phyloP scores from a whole-genome alignment of 169 alveolate species.

The Perkinsus olseni region DNA sequence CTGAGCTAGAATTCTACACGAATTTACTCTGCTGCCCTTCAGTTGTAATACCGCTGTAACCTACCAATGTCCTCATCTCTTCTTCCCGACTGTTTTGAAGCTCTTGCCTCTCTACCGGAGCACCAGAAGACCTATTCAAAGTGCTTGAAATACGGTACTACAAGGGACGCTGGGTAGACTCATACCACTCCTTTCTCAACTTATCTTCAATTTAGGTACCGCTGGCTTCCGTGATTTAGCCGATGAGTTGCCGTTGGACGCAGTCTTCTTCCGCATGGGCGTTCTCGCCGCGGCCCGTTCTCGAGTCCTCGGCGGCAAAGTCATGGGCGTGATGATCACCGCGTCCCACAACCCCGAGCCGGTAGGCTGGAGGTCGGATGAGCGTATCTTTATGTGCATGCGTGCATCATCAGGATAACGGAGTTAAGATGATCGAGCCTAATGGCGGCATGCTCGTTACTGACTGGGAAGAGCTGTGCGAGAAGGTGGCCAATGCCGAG shows the following conservation, averaged over 20 bases:
- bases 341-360: conserved; percentile 75
- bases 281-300: conserved; percentile 18
- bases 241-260: conserved; percentile 14
- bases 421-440: conserved; percentile 64
- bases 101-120: background rate
- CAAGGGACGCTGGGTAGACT: background rate
- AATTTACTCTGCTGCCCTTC: background rate
- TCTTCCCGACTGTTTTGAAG: background rate
- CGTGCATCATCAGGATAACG: conserved; percentile 55
- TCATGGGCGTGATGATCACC: conserved; percentile 79
- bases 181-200: background rate
- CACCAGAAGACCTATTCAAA: background rate
- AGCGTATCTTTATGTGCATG: background rate
- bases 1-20: background rate
- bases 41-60: background rate
- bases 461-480: background rate
- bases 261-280: conserved; percentile 15
- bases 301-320: conserved; percentile 16
- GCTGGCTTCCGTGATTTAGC: conserved; percentile 32
- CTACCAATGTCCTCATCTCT: background rate
- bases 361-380: background rate
- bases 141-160: background rate
- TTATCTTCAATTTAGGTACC: conserved; percentile 8
- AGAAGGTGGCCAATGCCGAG: background rate
- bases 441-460: conserved; percentile 67